Conservation (phyloP, 1,284 basidiomycete genomes). For the Xerocomus nothofagi region DNA sequence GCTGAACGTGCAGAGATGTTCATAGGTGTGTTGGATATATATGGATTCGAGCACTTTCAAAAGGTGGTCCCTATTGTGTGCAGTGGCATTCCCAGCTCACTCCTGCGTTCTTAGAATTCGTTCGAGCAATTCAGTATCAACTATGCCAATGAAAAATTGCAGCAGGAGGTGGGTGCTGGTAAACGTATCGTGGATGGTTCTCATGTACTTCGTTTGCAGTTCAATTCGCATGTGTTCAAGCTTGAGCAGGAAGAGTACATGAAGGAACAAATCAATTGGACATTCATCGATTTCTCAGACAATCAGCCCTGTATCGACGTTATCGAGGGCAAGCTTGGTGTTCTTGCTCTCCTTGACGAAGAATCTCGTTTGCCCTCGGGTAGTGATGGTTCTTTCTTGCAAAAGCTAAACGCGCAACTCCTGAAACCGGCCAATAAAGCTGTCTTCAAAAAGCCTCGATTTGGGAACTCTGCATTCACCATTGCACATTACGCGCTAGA, state of each 20-base stretch:
- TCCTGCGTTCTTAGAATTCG: slow-evolving; percentile 64
- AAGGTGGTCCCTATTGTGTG: slow-evolving; percentile 51
- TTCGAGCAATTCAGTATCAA: slow-evolving; percentile 99
- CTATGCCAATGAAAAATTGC: slow-evolving; percentile 98
- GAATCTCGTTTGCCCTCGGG: slow-evolving; percentile 97
- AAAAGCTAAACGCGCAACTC: slow-evolving; percentile 91
- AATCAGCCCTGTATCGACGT: slow-evolving; percentile 99
- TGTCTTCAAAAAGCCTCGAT: slow-evolving; percentile 97
- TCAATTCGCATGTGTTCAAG: slow-evolving; percentile 99
- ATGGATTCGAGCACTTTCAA: slow-evolving; percentile 96
- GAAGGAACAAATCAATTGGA: slow-evolving; percentile 99
- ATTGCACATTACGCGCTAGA: slow-evolving; percentile 98
- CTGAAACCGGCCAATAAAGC: slow-evolving; percentile 82
- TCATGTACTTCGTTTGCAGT: slow-evolving; percentile 49
- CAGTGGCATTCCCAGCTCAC: slow-evolving; percentile 1
- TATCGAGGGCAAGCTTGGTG: slow-evolving; percentile 96
- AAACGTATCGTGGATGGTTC: neutral
- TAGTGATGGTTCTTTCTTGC: slow-evolving; percentile 90
- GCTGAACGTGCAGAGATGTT: slow-evolving; percentile 92
- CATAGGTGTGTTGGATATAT: slow-evolving; percentile 97
- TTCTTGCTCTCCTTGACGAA: slow-evolving; percentile 94
- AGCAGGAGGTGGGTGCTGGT: slow-evolving; percentile 75
- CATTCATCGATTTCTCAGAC: slow-evolving; percentile 98
- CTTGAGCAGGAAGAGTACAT: slow-evolving; percentile 99
- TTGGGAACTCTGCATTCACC: slow-evolving; percentile 96